Conservation (phyloP, 345 rosid genomes). For the Fremontodendron californicum region DNA sequence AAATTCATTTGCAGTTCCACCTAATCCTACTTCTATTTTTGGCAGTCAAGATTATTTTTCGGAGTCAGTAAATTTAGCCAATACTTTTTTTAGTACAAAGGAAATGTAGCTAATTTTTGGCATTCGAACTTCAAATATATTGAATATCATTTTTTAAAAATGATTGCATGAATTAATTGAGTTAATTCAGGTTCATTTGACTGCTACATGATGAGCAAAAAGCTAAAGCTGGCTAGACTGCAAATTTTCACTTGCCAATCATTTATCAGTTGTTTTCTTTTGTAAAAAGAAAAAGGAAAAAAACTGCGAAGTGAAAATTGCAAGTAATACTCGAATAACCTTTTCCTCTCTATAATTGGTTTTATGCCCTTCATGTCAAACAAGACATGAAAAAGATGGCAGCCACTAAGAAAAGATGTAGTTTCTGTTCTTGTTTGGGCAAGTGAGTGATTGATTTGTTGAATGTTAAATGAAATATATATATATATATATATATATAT, state of each 20-base stretch:
- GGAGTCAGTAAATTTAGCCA: not conserved
- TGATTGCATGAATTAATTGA: too few species aligned
- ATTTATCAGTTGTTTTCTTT: not conserved
- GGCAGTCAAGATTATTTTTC: not conserved
- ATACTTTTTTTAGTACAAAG: too few species aligned
- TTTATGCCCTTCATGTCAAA: conserved; percentile 22
- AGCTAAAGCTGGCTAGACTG: not conserved
- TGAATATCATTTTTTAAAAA: too few species aligned
- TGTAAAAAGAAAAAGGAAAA: not conserved
- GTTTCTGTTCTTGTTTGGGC: conserved; percentile 14
- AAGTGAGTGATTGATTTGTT: conserved; percentile 27
- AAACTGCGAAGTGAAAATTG: not conserved
- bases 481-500: conserved; percentile 13
- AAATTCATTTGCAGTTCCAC: not conserved
- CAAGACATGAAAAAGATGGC: conserved; percentile 16
- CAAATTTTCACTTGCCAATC: not conserved
- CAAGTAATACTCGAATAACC: not conserved
- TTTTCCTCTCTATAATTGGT: not conserved
- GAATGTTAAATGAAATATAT: conserved; percentile 21
- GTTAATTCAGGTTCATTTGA: too few species aligned
- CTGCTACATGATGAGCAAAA: too few species aligned
- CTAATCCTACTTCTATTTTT: too few species aligned
- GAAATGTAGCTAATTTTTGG: too few species aligned
- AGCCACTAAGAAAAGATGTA: conserved; percentile 8
- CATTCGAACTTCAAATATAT: too few species aligned